A percentile compares a stretch with the other conserved stretches of the same genome.
Conservation (phyloP, 345 rosid species). For the Luvunga scandens region DNA sequence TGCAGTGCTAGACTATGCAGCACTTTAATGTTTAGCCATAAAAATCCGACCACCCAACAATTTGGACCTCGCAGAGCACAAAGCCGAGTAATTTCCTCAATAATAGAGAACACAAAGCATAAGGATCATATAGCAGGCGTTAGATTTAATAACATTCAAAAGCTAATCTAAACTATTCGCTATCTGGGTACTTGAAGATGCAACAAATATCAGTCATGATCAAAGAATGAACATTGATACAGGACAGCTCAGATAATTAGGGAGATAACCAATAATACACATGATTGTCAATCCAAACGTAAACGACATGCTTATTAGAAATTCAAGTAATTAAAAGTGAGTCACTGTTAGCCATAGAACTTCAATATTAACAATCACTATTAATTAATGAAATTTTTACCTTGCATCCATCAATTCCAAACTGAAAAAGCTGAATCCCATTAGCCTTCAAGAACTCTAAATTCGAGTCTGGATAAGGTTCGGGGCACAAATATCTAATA, state of each 20-base stretch:
- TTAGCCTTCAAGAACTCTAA: slow-evolving; percentile 51
- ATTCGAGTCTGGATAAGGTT: slow-evolving; percentile 59
- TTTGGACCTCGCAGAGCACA: neutral
- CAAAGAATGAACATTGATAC: neutral
- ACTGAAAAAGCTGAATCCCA: slow-evolving; percentile 63
- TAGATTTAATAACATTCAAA: neutral
- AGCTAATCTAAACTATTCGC: neutral
- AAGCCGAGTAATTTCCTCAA: neutral
- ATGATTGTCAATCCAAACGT: neutral
- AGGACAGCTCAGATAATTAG: neutral
- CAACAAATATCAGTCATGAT: neutral
- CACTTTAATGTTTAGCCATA: neutral
- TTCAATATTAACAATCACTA: neutral
- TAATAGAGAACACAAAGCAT: neutral
- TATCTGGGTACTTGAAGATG: neutral
- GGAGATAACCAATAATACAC: neutral
- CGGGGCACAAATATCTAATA: slow-evolving; percentile 67
- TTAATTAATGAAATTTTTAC: slow-evolving; percentile 19
- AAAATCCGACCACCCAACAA: neutral
- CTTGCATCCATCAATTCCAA: slow-evolving; percentile 76
- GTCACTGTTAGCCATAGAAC: neutral
- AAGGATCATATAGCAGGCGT: neutral
- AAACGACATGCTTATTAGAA: neutral
- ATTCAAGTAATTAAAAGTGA: too few relatives aligned
- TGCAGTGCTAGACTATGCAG: neutral